Evolutionary conservation across 352 stramenopile genomes (phyloP), one percentile per base, ranked within the genome.

Genomic region (Phytopythium helicoides): DNA sequence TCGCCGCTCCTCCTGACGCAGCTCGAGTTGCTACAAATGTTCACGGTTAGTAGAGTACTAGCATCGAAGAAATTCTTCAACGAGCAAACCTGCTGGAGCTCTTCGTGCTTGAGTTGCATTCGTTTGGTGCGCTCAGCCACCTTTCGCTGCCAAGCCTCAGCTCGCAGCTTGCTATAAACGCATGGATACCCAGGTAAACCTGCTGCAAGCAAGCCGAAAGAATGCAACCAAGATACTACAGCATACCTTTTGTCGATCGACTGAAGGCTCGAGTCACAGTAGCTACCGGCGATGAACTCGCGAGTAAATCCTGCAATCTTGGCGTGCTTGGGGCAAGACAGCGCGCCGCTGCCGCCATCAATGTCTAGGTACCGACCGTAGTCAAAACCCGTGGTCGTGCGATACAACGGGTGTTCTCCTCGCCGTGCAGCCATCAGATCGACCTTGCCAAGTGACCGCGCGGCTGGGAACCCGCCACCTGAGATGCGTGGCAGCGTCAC

Each of bases 71-170:
- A 19, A 15, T 6, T n/a, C 36, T n/a, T 15, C 36, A 19, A 15
- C 14, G n/a, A 41, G 12, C 19, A 28, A 12, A 72, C 68, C 19
- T 76, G 61, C 58, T 88, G 77, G 37, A 88, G 61, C 57, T 82
- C 72, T 7, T 70, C 65, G 52, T 83, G 78, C 58, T 83, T 84
- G 52, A 79, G 68, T 33, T 77, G 73, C 77, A 88, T 88, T 28
- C 73, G 74, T 44, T 65, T 66, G 10, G 72, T 85, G 37, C 74
- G 72, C 49, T 70, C 54, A 25, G 58, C 65, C 41, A 83, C 68
- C 49, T 86, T 86, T 25, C 60, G 58, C 41, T 86, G 56, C 77
- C 77, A 88, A 38, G 47, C 53, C 58, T 83, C 68, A 19, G 68
- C 65, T 2, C 77, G 70, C 25, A 61, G 46, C 42, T 78, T 76